Conservation (phyloP, 179 eudicot genomes). For the Pouteria campechiana region DNA sequence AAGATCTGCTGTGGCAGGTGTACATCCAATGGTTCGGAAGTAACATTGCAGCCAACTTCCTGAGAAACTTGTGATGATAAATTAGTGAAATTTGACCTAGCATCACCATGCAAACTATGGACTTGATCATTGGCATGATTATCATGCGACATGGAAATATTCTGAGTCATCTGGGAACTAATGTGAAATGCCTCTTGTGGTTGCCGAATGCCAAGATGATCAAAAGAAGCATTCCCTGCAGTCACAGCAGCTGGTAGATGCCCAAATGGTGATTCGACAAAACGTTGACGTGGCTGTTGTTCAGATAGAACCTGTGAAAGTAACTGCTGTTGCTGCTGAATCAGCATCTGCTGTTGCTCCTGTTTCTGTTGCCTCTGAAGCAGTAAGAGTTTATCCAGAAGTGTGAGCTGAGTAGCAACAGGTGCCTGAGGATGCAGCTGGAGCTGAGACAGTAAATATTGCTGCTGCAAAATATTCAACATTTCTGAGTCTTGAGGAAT, state of each 20-base stretch:
- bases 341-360: constrained; percentile 67
- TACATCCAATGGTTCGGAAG: constrained; percentile 29
- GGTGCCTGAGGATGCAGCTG: constrained; percentile 66
- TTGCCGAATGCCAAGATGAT: constrained; percentile 25
- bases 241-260: constrained; percentile 40
- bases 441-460: constrained; percentile 51
- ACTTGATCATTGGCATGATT: no score
- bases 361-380: constrained; percentile 82
- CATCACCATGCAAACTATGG: constrained; percentile 27
- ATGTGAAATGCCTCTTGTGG: constrained; percentile 39
- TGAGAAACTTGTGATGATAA: constrained; percentile 29
- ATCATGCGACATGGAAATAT: no score
- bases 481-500: constrained; percentile 75
- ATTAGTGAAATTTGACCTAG: constrained; percentile 13
- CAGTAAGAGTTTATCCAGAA: constrained; percentile 66
- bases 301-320: constrained; percentile 70
- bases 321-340: constrained; percentile 72
- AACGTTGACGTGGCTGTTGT: constrained; percentile 43
- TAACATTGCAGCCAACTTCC: constrained; percentile 15
- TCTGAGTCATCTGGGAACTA: constrained; percentile 38
- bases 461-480: constrained; percentile 69
- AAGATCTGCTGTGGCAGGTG: constrained; percentile 63
- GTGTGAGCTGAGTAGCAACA: constrained; percentile 32
- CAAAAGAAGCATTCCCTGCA: constrained; percentile 27
- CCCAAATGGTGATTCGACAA: constrained; percentile 39